Conservation (phyloP, 2,329 filamentous ascomycete genomes). For the Teratosphaeria nubilosa region DNA sequence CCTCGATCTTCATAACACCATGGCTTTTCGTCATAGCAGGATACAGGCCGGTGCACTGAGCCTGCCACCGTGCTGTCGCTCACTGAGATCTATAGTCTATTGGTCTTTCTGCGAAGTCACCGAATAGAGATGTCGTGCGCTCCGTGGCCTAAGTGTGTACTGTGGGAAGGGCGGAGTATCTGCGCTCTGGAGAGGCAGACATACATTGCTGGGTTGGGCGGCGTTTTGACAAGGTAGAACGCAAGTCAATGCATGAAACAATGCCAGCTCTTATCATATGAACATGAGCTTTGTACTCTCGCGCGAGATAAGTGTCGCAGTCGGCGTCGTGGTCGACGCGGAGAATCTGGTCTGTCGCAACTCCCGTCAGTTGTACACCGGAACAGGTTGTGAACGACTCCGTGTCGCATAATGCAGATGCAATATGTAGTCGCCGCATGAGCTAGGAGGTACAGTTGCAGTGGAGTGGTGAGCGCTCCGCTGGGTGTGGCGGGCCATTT, state of each 20-base stretch:
- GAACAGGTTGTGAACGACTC: not conserved
- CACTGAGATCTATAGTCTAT: not conserved
- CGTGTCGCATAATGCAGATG: not conserved
- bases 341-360: not conserved
- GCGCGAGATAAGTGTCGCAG: not conserved
- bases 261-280: not conserved
- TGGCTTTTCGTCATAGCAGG: constrained; percentile 12
- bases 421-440: not conserved
- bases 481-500: no score
- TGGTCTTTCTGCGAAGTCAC: constrained; percentile 9
- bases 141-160: constrained; percentile 22
- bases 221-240: not conserved
- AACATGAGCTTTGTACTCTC: not conserved
- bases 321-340: not conserved
- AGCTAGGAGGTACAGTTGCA: not conserved
- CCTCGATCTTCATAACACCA: constrained; percentile 23
- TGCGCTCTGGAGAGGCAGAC: constrained; percentile 17
- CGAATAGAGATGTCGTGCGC: constrained; percentile 24
- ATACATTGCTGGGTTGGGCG: constrained; percentile 17
- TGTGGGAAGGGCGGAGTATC: constrained; percentile 17
- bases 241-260: not conserved
- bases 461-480: not conserved
- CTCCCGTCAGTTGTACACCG: no score
- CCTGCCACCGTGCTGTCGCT: not conserved
- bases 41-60: not conserved